These are phyloP conservation scores for Nematodospora anomalae DNA, from an alignment of 1,139 yeast species.

Conservation along the genomic window DNA sequence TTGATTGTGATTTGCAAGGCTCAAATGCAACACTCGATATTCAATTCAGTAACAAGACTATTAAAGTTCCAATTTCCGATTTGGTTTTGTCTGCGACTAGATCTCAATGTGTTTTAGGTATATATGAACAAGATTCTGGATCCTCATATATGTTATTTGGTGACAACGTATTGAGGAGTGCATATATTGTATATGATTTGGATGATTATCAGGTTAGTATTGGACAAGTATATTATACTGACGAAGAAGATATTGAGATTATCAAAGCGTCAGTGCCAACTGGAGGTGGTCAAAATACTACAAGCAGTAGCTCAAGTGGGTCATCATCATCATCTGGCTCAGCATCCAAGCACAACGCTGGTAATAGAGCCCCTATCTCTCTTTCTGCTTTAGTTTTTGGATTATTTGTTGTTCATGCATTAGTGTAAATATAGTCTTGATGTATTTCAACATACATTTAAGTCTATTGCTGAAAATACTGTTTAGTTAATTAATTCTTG, in stretches of 20 bases:
- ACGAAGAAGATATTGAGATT: conserved; percentile 11
- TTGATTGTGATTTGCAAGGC: conserved; percentile 16
- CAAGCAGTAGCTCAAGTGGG: neutral
- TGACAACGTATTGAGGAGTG: conserved; percentile 69
- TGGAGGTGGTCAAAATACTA: conserved; percentile 10
- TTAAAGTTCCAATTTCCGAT: conserved; percentile 35
- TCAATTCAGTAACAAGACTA: conserved; percentile 34
- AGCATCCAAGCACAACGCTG: neutral
- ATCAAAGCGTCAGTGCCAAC: conserved; percentile 6
- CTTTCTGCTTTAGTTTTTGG: neutral
- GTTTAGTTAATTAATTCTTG: no score
- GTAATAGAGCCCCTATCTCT: neutral
- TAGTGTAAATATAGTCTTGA: conserved; percentile 19
- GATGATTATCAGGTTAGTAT: conserved; percentile 62
- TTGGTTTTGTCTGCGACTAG: conserved; percentile 20
- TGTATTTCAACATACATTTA: no score
- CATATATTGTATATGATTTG: conserved; percentile 76
- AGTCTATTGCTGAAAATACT: no score
- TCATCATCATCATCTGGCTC: neutral
- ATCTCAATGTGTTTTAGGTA: conserved; percentile 29
- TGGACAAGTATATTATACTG: conserved; percentile 55
- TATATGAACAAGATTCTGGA: conserved; percentile 21
- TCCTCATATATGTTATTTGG: conserved; percentile 48
- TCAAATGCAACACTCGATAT: conserved; percentile 21
- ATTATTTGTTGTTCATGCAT: neutral